Evolutionary conservation across 164 flowering plant genomes (phyloP).

Genomic region (Protea cynaroides): DNA sequence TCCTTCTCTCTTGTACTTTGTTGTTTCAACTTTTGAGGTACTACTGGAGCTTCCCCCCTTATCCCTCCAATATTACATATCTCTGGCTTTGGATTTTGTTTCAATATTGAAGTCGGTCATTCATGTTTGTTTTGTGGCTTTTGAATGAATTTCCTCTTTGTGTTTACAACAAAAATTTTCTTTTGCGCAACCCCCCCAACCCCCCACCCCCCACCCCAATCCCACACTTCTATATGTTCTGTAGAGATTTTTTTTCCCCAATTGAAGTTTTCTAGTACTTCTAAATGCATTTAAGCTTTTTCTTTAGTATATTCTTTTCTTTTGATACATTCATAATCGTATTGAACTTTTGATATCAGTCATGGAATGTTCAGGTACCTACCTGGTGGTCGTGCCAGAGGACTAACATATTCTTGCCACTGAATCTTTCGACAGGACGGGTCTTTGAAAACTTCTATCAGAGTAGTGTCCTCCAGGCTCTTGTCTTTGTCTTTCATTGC

Average conservation of each 20-base stretch:
- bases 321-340: not conserved
- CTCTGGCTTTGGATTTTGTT: not conserved
- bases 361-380: conserved; percentile 5
- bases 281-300: no score
- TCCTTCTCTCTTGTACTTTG: no score
- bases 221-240: no score
- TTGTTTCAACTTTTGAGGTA: not conserved
- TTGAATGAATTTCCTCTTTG: not conserved
- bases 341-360: conserved; percentile 3
- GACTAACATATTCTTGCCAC: not conserved
- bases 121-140: no score
- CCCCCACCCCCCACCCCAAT: no score
- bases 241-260: no score
- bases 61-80: not conserved
- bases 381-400: conserved; percentile 7
- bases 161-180: no score
- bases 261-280: no score
- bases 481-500: not conserved
- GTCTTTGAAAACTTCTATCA: not conserved
- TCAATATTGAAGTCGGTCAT: not conserved
- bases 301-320: not conserved
- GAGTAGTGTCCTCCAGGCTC: not conserved
- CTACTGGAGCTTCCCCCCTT: not conserved
- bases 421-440: not conserved
- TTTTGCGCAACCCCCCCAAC: no score